Base-by-base conservation (phyloP, 139 green algal species). In the Pseudopediastrum boryanum region DNA sequence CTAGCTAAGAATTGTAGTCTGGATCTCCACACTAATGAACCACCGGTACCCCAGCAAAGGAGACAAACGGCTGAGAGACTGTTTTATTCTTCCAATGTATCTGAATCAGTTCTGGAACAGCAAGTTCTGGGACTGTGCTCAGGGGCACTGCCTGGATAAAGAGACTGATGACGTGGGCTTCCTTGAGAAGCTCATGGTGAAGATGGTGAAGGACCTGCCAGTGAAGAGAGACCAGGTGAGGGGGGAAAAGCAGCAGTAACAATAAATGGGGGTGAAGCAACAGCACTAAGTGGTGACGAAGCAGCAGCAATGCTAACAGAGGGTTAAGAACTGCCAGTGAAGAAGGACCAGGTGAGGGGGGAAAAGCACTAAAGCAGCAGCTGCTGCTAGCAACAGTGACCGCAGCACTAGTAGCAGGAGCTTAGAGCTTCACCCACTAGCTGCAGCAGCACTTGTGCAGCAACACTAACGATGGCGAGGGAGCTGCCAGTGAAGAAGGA, bases 21-120 rank as follows among this genome's bases (percentile, higher is more conserved):
- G n/a, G n/a, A n/a, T n/a, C n/a, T n/a, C n/a, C n/a, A n/a, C n/a
- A n/a, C n/a, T n/a, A n/a, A n/a, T n/a, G n/a, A n/a, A n/a, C n/a
- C n/a, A n/a, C n/a, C n/a, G n/a, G n/a, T n/a, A n/a, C n/a, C n/a
- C n/a, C n/a, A n/a, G n/a, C n/a, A n/a, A n/a, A n/a, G n/a, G n/a
- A n/a, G n/a, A n/a, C n/a, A n/a, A n/a, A n/a, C n/a, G n/a, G n/a
- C n/a, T n/a, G n/a, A n/a, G n/a, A n/a, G n/a, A n/a, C n/a, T n/a
- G n/a, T n/a, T n/a, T n/a, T n/a, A n/a, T n/a, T n/a, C n/a, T n/a
- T n/a, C n/a, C n/a, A n/a, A n/a, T 66, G n/a, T 66, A 10, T 10
- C 61, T 41, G 61, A 35, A 31, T 35, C 61, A 69, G 61, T 43
- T 69, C 27, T 69, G 61, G 61, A 69, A 69, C 61, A 69, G 61